phyloP scores from a whole-genome alignment of 2,329 filamentous ascomycete genomes.

The Pyricularia grisea region DNA sequence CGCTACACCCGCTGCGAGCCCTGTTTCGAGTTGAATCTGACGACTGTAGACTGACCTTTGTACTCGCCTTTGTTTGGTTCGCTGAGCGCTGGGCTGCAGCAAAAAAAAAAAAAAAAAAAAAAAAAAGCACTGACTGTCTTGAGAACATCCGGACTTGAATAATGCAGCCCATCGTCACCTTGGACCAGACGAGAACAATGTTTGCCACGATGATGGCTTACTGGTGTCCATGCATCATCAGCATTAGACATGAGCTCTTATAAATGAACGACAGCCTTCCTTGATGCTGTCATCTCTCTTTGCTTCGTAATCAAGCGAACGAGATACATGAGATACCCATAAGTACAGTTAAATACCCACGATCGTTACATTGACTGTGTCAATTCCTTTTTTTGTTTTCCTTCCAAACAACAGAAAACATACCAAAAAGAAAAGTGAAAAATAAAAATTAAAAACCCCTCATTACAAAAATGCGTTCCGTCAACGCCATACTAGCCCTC shows the following conservation, averaged over 20 bases:
- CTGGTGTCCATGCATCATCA: not conserved
- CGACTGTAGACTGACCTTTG: not conserved
- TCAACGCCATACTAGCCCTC: not conserved
- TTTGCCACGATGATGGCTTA: not conserved
- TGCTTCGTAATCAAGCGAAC: not conserved
- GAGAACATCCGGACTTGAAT: not conserved
- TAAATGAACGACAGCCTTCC: not conserved
- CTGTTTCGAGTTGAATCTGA: not conserved
- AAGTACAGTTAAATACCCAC: not conserved
- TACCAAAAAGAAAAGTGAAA: not conserved
- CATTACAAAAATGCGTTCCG: not conserved
- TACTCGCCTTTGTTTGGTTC: not conserved
- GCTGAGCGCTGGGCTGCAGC: not conserved
- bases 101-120: no score
- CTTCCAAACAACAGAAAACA: not conserved
- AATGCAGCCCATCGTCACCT: not conserved
- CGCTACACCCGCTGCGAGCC: not conserved
- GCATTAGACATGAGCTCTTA: not conserved
- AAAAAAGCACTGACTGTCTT: not conserved
- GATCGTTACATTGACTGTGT: not conserved
- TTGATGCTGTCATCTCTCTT: not conserved
- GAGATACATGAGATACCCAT: not conserved
- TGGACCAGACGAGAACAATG: not conserved
- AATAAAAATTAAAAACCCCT: not conserved
- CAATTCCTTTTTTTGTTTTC: not conserved